Base-by-base conservation (phyloP, 768 basidiomycete species). In the Podaxis rugospora region DNA sequence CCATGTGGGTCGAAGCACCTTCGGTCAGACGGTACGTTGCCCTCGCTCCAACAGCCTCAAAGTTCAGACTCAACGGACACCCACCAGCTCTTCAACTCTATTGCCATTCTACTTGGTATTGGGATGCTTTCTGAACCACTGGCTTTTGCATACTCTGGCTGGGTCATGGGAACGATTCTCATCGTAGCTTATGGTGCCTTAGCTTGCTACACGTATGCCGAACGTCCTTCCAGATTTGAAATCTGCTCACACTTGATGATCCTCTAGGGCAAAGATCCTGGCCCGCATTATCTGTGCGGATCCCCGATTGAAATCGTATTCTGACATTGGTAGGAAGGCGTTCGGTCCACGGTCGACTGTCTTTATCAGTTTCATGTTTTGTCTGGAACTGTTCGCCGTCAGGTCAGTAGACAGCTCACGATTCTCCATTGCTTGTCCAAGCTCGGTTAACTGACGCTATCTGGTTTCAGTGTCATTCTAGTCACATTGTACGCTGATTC, bases 61-160 rank as follows among this genome's bases (percentile, higher is more conserved):
- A 11, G 47, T n/a, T 54, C 64, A 3, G 1, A 60, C 40, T 36
- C 56, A 40, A 25, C 23, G 18, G 55, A 39, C 44, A 6, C 55
- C 37, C 61, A 55, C 36, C 55, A 93, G 93, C 74, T 96, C n/a
- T 94, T 94, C 73, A 95, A 95, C 66, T 88, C 88, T 9, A 90
- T 88, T 35, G 92, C 92, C 13, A 90, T 95, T 36, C 76, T 96
- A 10, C 78, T 94, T 18, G 94, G 94, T 5, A 88, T 95, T 63
- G 94, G 94, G 3, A 88, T 96, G 80, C 80, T 95, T 16, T 92
- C 92, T 11, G 88, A 93, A 69, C 93, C 94, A 0, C 78, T 97
- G 25, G 95, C 95, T 0, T 96, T 97, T 67, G 86, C 94, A 0
- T 93, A 92, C 67, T 84, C 93, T 1, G 96, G 95, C 2, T 98